Percentiles rank a stretch among this genome's conserved stretches.
Conservation (phyloP, 2,329 filamentous ascomycete species). For the Fusarium sp. region DNA sequence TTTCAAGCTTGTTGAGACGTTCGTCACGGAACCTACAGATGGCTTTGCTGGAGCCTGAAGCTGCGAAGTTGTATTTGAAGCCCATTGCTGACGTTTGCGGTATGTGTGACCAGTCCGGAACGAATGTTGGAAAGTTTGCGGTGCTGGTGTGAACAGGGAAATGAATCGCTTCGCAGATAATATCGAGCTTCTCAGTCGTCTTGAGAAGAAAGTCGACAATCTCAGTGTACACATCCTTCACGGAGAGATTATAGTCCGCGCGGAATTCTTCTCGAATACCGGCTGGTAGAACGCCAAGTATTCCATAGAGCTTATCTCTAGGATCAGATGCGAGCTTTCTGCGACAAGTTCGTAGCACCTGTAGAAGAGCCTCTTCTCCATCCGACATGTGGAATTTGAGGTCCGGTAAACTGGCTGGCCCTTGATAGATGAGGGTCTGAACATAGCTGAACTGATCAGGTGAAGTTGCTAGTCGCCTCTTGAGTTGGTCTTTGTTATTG, state of each 20-base stretch:
- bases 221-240: constrained; percentile 25
- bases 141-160: constrained; percentile 12
- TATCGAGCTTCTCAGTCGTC: constrained; percentile 1
- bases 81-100: constrained; percentile 19
- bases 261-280: background rate
- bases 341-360: constrained; percentile 10
- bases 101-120: constrained; percentile 26
- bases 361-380: background rate
- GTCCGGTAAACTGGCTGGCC: constrained; percentile 1
- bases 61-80: constrained; percentile 6
- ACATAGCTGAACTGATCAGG: constrained; percentile 15
- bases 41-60: background rate
- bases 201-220: constrained; percentile 25
- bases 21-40: background rate
- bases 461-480: background rate
- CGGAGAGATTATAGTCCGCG: constrained; percentile 9
- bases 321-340: constrained; percentile 16
- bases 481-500: background rate
- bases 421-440: constrained; percentile 13
- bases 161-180: constrained; percentile 22
- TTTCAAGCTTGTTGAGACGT: constrained; percentile 21
- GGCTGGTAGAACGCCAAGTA: constrained; percentile 8
- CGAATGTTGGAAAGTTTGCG: constrained; percentile 10
- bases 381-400: background rate
- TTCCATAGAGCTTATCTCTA: constrained; percentile 14